Conservation (phyloP, 441 rosid genomes). For the California macrophylla region DNA sequence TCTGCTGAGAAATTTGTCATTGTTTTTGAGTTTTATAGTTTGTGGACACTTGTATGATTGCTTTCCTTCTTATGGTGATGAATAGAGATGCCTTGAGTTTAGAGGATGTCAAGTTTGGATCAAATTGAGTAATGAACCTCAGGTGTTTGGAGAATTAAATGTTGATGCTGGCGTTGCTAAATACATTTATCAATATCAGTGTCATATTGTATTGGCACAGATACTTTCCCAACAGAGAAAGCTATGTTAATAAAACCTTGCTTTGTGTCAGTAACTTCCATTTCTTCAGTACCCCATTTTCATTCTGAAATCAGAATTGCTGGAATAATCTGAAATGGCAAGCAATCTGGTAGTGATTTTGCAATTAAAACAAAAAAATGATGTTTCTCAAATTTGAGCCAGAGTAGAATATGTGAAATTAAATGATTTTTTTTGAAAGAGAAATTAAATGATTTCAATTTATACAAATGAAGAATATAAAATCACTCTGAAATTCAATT, state of each 20-base stretch:
- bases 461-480: neutral
- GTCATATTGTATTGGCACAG: too few species aligned
- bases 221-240: neutral
- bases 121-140: too few species aligned
- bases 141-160: too few species aligned
- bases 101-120: neutral
- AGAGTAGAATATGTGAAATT: neutral
- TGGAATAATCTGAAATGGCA: neutral
- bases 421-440: neutral
- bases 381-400: too few species aligned
- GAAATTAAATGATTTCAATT: neutral
- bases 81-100: constrained; percentile 1
- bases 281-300: neutral
- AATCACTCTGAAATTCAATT: neutral
- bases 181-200: too few species aligned
- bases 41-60: constrained; percentile 12
- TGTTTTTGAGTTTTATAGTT: constrained; percentile 16
- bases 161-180: too few species aligned
- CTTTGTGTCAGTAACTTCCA: neutral
- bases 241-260: neutral
- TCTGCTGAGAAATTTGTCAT: constrained; percentile 12
- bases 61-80: constrained; percentile 6
- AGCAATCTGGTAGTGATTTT: neutral
- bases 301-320: neutral
- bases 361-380: neutral